Conservation (phyloP, 305 asterid species). For the Striga hermonthica region DNA sequence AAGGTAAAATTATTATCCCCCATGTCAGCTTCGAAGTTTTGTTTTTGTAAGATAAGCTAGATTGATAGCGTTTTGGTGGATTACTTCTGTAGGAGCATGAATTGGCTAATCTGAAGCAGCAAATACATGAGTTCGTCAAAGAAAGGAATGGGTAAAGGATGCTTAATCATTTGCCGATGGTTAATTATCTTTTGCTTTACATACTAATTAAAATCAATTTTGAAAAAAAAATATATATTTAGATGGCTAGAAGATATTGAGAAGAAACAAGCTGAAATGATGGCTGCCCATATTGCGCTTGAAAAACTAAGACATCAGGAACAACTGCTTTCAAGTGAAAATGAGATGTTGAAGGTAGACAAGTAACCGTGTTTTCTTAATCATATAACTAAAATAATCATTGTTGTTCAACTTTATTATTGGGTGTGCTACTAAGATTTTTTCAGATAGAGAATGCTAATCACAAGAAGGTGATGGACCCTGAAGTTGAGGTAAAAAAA, state of each 20-base stretch:
- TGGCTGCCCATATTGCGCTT: constrained; percentile 69
- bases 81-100: constrained; percentile 64
- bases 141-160: constrained; percentile 76
- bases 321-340: constrained; percentile 64
- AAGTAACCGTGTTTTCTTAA: constrained; percentile 2
- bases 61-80: constrained; percentile 13
- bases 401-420: constrained; percentile 15
- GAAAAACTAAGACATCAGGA: constrained; percentile 69
- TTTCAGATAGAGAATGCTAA: constrained; percentile 62
- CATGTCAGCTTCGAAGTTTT: constrained; percentile 19
- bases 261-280: constrained; percentile 87
- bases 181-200: constrained; percentile 14
- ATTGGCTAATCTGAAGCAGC: constrained; percentile 61
- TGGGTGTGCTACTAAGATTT: constrained; percentile 29
- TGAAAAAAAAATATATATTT: constrained; percentile 19
- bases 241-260: constrained; percentile 98
- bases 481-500: constrained; percentile 73
- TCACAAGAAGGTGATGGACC: constrained; percentile 67
- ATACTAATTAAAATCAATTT: constrained; percentile 26
- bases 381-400: constrained; percentile 17
- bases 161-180: constrained; percentile 14
- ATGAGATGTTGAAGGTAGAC: constrained; percentile 75
- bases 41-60: constrained; percentile 5
- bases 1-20: constrained; percentile 50
- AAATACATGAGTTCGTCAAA: constrained; percentile 67